phyloP scores from a whole-genome alignment of 495 filamentous ascomycete species.

The Aspergillus cavernicola region DNA sequence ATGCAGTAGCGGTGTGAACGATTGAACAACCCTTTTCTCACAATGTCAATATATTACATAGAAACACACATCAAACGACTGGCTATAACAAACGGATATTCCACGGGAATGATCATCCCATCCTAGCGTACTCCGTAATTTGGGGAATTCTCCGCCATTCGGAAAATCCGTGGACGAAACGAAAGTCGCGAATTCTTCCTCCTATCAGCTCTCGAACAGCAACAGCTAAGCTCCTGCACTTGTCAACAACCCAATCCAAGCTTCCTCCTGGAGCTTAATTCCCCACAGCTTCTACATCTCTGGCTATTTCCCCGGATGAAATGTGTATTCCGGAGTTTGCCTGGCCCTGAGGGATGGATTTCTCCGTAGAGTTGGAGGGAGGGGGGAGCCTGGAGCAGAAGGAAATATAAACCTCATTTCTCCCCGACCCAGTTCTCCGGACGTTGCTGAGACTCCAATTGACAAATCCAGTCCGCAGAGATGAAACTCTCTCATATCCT shows the following conservation, averaged over 20 bases:
- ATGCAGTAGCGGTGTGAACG: neutral
- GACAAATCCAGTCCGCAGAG: no score
- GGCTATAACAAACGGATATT: conserved; percentile 9
- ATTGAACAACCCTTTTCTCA: neutral
- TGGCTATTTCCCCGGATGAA: conserved; percentile 5
- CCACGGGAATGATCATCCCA: neutral
- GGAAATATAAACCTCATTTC: no score
- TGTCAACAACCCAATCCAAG: conserved; percentile 5
- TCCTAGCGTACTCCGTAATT: neutral
- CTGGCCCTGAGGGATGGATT: neutral
- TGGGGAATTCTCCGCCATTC: conserved; percentile 29
- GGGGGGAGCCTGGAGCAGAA: no score
- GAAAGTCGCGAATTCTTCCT: conserved; percentile 29
- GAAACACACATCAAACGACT: no score
- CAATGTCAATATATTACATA: neutral
- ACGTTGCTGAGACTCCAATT: no score
- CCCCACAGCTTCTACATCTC: conserved; percentile 6
- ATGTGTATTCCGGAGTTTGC: neutral
- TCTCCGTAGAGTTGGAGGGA: neutral
- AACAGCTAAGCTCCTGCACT: neutral
- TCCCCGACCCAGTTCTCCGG: no score
- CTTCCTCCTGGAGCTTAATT: neutral
- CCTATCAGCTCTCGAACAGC: conserved; percentile 25
- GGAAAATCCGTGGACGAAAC: conserved; percentile 13
- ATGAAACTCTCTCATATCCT: conserved; percentile 33